A percentile compares a stretch with the other conserved stretches of the same genome.
phyloP scores from a whole-genome alignment of 768 basidiomycete species.

The Atractiella rhizophila region DNA sequence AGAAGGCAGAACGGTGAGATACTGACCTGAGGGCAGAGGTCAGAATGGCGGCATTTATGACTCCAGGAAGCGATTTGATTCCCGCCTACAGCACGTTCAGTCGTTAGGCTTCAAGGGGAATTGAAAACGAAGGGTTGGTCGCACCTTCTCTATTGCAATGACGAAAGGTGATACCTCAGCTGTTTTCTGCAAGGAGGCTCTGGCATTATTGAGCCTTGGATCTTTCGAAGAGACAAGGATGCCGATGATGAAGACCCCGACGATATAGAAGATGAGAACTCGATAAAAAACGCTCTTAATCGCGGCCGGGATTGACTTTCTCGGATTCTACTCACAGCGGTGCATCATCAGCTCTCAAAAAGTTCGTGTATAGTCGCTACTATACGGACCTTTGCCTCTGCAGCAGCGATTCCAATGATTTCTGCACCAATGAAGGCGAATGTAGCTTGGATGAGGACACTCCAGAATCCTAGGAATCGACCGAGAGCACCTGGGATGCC shows the following conservation, averaged over 20 bases:
- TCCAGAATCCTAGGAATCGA: constrained; percentile 43
- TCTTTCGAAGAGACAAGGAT: constrained; percentile 53
- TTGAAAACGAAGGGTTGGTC: too few relatives aligned
- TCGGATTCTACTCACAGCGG: constrained; percentile 24
- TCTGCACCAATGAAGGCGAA: constrained; percentile 87
- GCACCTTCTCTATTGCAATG: constrained; percentile 36
- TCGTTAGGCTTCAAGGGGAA: too few relatives aligned
- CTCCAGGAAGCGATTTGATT: constrained; percentile 28
- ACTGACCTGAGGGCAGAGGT: too few relatives aligned
- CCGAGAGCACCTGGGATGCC: constrained; percentile 36
- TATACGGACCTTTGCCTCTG: too few relatives aligned
- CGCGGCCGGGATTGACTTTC: constrained; percentile 27
- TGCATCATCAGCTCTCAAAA: constrained; percentile 8
- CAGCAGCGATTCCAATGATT: constrained; percentile 68
- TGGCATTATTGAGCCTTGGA: constrained; percentile 28
- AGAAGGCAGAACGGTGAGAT: too few relatives aligned
- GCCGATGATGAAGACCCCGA: constrained; percentile 47
- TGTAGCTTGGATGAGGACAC: constrained; percentile 52
- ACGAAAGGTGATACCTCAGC: constrained; percentile 71
- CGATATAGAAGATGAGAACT: constrained; percentile 26
- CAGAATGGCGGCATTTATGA: constrained; percentile 53
- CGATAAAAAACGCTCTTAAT: constrained; percentile 42
- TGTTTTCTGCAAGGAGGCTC: too few relatives aligned
- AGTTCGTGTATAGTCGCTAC: constrained; percentile 21
- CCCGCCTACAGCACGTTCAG: too few relatives aligned